Base-by-base conservation (phyloP, 2,329 filamentous ascomycete species). In the Microcyclospora pomicola region DNA sequence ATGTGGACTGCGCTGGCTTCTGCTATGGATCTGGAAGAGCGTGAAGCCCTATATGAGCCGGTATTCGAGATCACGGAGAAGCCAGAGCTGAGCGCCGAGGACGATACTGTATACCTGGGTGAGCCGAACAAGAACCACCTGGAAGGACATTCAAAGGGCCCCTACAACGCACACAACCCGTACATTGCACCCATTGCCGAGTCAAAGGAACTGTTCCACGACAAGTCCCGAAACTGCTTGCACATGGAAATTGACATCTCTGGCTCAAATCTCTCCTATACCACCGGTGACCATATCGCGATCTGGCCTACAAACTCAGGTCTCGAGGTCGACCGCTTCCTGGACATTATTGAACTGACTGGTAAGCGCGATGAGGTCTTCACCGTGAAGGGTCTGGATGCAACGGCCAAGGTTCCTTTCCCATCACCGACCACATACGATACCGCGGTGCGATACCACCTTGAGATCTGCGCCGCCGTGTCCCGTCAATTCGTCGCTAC, bases 251-350 rank as follows among this genome's bases (percentile, higher is more conserved):
- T 98, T 47, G 85, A 92, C 58, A 75, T 98, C 51, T 81, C 79
- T 53, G 83, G 77, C 50, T 94, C 87, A 37, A 93, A 92, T 59
- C 69, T 98, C 45, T 77, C 73, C 33, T 98, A 98, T 68, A 85
- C 92, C 52, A 98, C 91, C 37, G 91, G 91, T 59, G 92, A 98
- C 58, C 92, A 98, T 62, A 82, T 98, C 55, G 91, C 91, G 31
- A 66, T 98, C 53, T 98, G 92, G 92, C 91, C 92, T 29, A 94
- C 85, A 36, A 98, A 98, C 61, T 71, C 91, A 41, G 91, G 91
- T 41, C 77, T 75, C 47, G 88, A 96, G 61, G 88, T 95, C 33
- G 85, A 96, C 54, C 77, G 85, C 38, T 86, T 98, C 64, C 67
- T 98, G 47, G 71, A 77, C 50, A 72, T 91, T 38, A 72, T 92